Base-by-base conservation (phyloP, 768 basidiomycete species). In the Collybia nuda region DNA sequence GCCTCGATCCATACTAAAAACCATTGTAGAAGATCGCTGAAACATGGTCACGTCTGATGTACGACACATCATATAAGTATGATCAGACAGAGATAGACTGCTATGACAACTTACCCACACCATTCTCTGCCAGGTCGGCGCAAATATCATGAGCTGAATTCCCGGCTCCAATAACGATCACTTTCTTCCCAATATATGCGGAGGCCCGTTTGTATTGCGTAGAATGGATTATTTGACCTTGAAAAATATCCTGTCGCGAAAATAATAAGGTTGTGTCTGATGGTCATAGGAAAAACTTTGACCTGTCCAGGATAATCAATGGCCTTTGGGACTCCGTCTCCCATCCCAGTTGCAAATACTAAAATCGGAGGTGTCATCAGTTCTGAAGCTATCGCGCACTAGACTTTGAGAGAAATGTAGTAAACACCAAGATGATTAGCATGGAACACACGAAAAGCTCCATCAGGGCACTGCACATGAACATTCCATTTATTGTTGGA, bases 151-250 rank as follows among this genome's bases (percentile, higher is more conserved):
- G 75, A 6, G 70, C 75, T 77, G 85, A 84, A 9, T 83, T 85
- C 47, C 81, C 81, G 14, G 86, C 74, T 2, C 88, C 87, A 5
- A 89, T 67, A 2, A 90, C 81, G 5, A 83, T 72, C 0, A 88
- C 85, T 59, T 83, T 89, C 68, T 88, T 89, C n/a, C 85, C 87
- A 1, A 61, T 40, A 56, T 83, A 82, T 26, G 81, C 80, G 8
- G 70, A 65, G 0, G 83, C 82, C 17, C 63, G 69, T 36, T 75
- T 72, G 63, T 87, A 81, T 21, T 75, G 60, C 3, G 64, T 71
- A 0, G 86, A 86, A 61, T 90, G 88, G n/a, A 82, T 54, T 2
- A 82, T 64, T 47, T 78, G 68, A 6, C 88, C 88, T 55, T 82
- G 77, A 72, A 86, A 88, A 5, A 68, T 70, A 19, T 81, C 77